These are phyloP conservation scores for Ophiorrhiza pumila DNA, from an alignment of 257 asterid genomes.

Conservation along the genomic window DNA sequence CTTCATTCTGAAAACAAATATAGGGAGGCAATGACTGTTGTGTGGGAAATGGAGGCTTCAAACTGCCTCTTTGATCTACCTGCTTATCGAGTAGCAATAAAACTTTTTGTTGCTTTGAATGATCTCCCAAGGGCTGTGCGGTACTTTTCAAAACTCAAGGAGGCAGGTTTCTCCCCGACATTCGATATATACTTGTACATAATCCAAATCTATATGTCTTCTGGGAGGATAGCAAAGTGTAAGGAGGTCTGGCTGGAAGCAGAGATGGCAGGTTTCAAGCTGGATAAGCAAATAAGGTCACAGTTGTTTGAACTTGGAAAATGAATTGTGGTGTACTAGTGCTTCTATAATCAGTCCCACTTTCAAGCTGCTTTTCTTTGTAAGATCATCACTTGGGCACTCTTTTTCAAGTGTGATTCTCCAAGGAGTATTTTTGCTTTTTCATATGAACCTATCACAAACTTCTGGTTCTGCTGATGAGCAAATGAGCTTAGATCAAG, in stretches of 20 bases:
- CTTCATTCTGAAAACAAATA: conserved; percentile 46
- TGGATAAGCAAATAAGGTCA: conserved; percentile 25
- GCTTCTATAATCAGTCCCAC: neutral
- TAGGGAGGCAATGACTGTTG: conserved; percentile 66
- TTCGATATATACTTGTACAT: conserved; percentile 54
- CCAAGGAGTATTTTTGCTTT: neutral
- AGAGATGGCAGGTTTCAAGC: conserved; percentile 65
- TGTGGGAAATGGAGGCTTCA: conserved; percentile 86
- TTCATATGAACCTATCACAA: neutral
- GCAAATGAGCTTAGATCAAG: too few relatives aligned
- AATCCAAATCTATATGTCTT: conserved; percentile 40
- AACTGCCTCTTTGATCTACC: conserved; percentile 73
- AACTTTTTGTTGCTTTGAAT: conserved; percentile 64
- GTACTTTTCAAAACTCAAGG: conserved; percentile 67
- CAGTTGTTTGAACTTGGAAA: conserved; percentile 19
- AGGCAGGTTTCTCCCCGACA: conserved; percentile 62
- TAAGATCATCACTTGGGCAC: neutral
- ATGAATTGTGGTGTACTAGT: neutral
- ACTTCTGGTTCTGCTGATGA: too few relatives aligned
- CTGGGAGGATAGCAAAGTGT: conserved; percentile 71
- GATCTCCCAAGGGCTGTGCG: conserved; percentile 61
- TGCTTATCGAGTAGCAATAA: conserved; percentile 67
- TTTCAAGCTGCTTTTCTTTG: neutral
- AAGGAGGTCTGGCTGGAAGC: conserved; percentile 67
- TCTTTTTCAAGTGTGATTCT: neutral